Evolutionary conservation across 202 grass and related monocot genomes (phyloP), one percentile per base, ranked within the genome.

Genomic region (Eragrostis tef): DNA sequence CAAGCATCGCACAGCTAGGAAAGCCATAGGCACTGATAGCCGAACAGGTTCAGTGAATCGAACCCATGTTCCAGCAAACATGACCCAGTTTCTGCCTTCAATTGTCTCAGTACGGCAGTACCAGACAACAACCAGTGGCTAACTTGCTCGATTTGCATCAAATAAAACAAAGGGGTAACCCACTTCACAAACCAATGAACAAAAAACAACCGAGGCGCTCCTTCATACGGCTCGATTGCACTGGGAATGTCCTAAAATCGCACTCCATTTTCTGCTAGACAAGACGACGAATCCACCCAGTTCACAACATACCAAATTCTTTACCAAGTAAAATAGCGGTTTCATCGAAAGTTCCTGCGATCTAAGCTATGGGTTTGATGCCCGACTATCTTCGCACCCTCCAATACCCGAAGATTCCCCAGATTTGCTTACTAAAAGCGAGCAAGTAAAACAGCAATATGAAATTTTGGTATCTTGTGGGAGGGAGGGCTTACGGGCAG

Each of bases 401-500:
- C 13, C 49, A 10, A 26, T 41, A 51, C 0, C 20, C 63, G 11
- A 13, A 1, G 10, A 43, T 45, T 56, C 47, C 11, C 72, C 27
- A 51, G 69, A 86, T 67, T 64, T 11, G 6, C 22, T 39, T 3
- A 63, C 11, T 14, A 21, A 72, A 43, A 66, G 68, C 19, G 7
- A 68, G 49, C 25, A 81, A 62, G 70, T 15, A 9, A 22, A 45
- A 31, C 26, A 62, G 20, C 7, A 11, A 50, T 4, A 29, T 2
- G 8, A 24, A 67, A 9, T 24, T 16, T 14, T 25, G 42, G 64
- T 7, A 15, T 4, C 12, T 29, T 36, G 15, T 29, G 44, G 12
- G 53, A 39, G 66, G 20, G 4, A 45, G n/a, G 52, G 36, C 59
- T 86, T 88, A 98, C 94, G 88, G 90, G 94, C 92, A 93, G 79